phyloP scores from a whole-genome alignment of 2,329 filamentous ascomycete genomes.

The Aspergillus texensis region DNA sequence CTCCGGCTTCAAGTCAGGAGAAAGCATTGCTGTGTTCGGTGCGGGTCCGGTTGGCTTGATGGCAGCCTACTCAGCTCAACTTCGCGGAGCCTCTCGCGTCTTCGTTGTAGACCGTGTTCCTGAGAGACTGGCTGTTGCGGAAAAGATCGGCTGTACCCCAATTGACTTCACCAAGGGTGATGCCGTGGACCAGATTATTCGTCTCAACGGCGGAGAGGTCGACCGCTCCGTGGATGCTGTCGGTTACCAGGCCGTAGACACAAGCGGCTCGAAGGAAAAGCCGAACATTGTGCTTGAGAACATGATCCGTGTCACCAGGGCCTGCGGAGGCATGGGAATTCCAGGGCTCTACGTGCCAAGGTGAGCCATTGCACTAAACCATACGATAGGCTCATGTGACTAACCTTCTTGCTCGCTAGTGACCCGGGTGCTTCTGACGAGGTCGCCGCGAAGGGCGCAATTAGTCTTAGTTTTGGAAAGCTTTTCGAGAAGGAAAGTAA shows the following conservation, averaged over 20 bases:
- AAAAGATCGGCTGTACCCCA: conserved; percentile 64
- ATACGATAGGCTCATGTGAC: not conserved
- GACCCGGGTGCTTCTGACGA: conserved; percentile 67
- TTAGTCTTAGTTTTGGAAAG: conserved; percentile 67
- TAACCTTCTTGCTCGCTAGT: conserved; percentile 9
- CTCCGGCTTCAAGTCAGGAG: conserved; percentile 62
- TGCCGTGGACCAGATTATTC: conserved; percentile 63
- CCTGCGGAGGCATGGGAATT: conserved; percentile 65
- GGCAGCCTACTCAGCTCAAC: conserved; percentile 64
- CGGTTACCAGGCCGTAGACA: conserved; percentile 64
- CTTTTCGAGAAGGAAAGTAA: conserved; percentile 64
- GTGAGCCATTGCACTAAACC: conserved; percentile 1
- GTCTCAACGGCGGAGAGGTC: conserved; percentile 61
- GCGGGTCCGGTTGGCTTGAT: conserved; percentile 67
- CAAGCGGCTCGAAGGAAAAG: conserved; percentile 60
- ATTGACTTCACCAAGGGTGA: conserved; percentile 62
- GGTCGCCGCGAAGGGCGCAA: conserved; percentile 64
- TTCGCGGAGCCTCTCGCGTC: conserved; percentile 64
- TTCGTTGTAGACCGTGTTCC: conserved; percentile 66
- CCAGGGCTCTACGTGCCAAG: conserved; percentile 57
- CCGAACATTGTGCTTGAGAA: conserved; percentile 55
- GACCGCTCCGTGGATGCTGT: conserved; percentile 68
- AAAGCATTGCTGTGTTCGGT: conserved; percentile 66
- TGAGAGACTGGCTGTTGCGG: conserved; percentile 60
- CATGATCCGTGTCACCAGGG: conserved; percentile 63